These are phyloP conservation scores for Poa annua DNA, from an alignment of 176 grass and related monocot species.

Conservation along the genomic window DNA sequence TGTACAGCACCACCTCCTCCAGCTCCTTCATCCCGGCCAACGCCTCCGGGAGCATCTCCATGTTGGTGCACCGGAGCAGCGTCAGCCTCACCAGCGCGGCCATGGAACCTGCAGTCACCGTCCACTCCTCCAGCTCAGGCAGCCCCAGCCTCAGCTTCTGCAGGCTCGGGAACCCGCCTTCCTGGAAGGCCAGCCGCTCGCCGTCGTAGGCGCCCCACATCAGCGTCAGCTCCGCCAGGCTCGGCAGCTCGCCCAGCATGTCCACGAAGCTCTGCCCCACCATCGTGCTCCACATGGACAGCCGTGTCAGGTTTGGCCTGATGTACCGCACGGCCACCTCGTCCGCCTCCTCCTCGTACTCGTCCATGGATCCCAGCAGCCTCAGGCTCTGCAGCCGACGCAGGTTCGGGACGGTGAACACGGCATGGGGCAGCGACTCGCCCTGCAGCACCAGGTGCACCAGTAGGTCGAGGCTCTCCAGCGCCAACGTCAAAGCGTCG, in stretches of 20 bases:
- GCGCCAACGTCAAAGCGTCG: slow-evolving; percentile 21
- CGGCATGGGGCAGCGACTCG: slow-evolving; percentile 45
- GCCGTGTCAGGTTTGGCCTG: slow-evolving; percentile 45
- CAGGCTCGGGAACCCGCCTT: slow-evolving; percentile 39
- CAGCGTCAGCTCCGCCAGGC: slow-evolving; percentile 41
- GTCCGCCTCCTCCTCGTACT: background rate
- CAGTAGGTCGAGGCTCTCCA: slow-evolving; percentile 56
- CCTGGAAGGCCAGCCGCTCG: slow-evolving; percentile 36
- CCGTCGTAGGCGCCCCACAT: slow-evolving; percentile 43
- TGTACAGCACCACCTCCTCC: slow-evolving; percentile 58
- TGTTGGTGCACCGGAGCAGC: slow-evolving; percentile 44
- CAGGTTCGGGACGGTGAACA: slow-evolving; percentile 49
- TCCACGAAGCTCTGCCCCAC: slow-evolving; percentile 53
- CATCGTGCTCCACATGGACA: slow-evolving; percentile 51
- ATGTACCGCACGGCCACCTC: slow-evolving; percentile 41
- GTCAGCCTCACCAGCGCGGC: slow-evolving; percentile 40
- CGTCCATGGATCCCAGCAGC: slow-evolving; percentile 43
- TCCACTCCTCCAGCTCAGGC: slow-evolving; percentile 48
- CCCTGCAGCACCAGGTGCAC: slow-evolving; percentile 47
- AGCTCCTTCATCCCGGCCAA: slow-evolving; percentile 51
- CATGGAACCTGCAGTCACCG: slow-evolving; percentile 19
- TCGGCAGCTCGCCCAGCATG: slow-evolving; percentile 56
- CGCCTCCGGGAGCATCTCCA: slow-evolving; percentile 56
- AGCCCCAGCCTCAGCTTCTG: slow-evolving; percentile 41
- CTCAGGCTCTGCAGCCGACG: slow-evolving; percentile 55